phyloP scores from a whole-genome alignment of 164 flowering plant genomes.

The Sextonia rubra region DNA sequence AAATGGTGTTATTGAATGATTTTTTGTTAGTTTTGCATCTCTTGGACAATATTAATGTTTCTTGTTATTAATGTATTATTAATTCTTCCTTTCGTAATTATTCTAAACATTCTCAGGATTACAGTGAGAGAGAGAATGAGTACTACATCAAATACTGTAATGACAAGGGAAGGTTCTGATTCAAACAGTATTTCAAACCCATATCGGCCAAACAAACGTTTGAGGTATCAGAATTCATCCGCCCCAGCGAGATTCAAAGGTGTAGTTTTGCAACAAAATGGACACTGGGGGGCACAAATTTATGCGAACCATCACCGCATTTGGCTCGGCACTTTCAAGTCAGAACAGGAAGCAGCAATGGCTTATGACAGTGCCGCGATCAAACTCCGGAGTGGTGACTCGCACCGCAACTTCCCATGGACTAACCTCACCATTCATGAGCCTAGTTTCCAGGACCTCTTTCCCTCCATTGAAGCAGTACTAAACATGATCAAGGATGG shows the following conservation, averaged over 20 bases:
- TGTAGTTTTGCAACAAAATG: constrained; percentile 55
- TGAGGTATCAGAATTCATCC: constrained; percentile 12
- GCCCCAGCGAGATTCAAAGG: constrained; percentile 45
- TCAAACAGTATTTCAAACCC: constrained; percentile 22
- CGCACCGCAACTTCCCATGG: constrained; percentile 47
- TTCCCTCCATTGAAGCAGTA: constrained; percentile 23
- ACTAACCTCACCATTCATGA: constrained; percentile 32
- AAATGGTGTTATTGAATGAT: no score
- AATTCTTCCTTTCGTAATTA: no score
- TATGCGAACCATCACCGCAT: constrained; percentile 54
- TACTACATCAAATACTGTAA: constrained; percentile 14
- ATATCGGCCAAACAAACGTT: constrained; percentile 18
- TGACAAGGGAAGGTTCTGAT: constrained; percentile 19
- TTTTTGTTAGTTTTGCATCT: no score
- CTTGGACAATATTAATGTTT: no score
- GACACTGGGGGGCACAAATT: constrained; percentile 70
- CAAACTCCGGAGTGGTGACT: constrained; percentile 39
- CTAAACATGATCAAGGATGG: constrained; percentile 61
- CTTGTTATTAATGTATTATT: no score
- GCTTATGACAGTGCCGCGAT: constrained; percentile 64
- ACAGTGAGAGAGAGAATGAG: constrained; percentile 3
- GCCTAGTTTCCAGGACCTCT: constrained; percentile 33
- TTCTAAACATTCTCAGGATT: no score
- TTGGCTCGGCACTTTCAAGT: constrained; percentile 67
- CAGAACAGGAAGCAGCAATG: constrained; percentile 59